These are phyloP conservation scores for Chlamydomonas reinhardtii DNA, from an alignment of 163 green algal genomes.

Conservation along the genomic window DNA sequence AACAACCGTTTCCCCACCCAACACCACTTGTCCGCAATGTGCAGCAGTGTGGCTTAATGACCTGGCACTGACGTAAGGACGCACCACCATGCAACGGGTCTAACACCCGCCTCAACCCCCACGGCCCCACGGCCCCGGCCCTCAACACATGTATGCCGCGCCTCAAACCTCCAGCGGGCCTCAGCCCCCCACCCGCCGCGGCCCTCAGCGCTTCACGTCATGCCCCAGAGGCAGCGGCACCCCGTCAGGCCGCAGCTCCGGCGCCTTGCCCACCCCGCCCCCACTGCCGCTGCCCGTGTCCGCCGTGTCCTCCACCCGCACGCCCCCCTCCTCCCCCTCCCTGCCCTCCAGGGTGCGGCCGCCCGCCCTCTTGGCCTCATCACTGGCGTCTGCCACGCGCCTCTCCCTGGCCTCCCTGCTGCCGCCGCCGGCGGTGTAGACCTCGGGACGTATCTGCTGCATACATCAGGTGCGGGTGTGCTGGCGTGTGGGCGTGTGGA, in stretches of 20 bases:
- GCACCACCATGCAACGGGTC: too few relatives aligned
- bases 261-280: background rate
- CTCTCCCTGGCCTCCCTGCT: background rate
- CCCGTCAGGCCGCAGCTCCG: background rate
- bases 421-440: background rate
- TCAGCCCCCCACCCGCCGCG: too few relatives aligned
- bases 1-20: too few relatives aligned
- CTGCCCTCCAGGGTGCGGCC: background rate
- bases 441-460: background rate
- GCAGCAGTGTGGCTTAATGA: too few relatives aligned
- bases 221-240: too few relatives aligned
- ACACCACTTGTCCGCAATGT: too few relatives aligned
- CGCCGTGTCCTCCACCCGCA: background rate
- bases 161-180: too few relatives aligned
- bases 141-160: too few relatives aligned
- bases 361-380: background rate
- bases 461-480: background rate
- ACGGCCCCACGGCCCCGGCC: too few relatives aligned
- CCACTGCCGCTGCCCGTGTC: background rate
- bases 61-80: too few relatives aligned
- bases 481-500: too few relatives aligned
- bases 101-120: too few relatives aligned
- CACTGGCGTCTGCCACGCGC: background rate
- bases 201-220: background rate
- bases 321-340: background rate